Conservation (phyloP, 306 rosid genomes). For the Acacia confusa region DNA sequence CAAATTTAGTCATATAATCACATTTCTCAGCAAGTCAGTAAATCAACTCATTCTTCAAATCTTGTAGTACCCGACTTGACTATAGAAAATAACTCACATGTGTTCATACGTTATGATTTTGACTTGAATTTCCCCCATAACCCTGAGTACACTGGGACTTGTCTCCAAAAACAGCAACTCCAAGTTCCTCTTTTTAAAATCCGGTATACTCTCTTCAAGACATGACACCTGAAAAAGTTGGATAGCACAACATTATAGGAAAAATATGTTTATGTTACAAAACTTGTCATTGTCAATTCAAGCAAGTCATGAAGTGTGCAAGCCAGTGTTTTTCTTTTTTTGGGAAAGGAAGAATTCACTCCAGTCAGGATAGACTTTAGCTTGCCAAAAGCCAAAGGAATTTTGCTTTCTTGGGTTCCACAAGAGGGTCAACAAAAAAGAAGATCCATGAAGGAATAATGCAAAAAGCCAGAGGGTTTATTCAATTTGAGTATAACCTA, state of each 20-base stretch:
- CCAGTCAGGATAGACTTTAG: too few relatives aligned
- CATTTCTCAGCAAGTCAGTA: conserved; percentile 17
- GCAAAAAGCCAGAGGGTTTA: not conserved
- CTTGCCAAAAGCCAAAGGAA: too few relatives aligned
- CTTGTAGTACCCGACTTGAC: not conserved
- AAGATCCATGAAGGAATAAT: too few relatives aligned
- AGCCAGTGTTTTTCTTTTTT: not conserved
- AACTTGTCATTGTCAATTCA: conserved; percentile 21
- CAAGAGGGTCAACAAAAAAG: not conserved
- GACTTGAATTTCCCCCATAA: conserved; percentile 74
- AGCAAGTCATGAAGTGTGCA: not conserved
- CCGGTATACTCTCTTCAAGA: conserved; percentile 59
- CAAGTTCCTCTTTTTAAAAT: conserved; percentile 65
- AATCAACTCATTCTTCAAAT: not conserved
- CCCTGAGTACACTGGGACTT: conserved; percentile 52
- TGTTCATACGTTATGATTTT: conserved; percentile 81
- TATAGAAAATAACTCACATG: conserved; percentile 49
- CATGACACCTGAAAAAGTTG: conserved; percentile 54
- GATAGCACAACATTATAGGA: conserved; percentile 14
- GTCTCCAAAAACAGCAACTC: conserved; percentile 67
- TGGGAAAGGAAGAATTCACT: not conserved
- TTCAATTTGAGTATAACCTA: conserved; percentile 21
- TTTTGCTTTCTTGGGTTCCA: not conserved
- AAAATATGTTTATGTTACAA: conserved; percentile 3
- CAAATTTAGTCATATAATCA: conserved; percentile 16